Evolutionary conservation across 2,329 filamentous ascomycete genomes (phyloP).

Genomic region (Aspergillus jensenii): DNA sequence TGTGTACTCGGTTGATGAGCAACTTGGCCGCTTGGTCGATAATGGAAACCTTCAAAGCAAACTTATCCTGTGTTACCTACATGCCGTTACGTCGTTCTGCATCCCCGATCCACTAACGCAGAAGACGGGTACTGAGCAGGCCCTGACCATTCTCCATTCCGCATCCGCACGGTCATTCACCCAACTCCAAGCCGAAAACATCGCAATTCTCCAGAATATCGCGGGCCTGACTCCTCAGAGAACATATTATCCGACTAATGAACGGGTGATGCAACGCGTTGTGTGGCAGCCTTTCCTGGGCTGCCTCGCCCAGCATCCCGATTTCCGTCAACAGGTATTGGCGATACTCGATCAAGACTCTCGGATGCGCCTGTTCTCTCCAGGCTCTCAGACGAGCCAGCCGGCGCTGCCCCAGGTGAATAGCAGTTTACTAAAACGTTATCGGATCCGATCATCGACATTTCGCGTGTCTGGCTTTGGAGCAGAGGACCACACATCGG

Average conservation of each 20-base stretch:
- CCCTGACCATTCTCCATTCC: constrained; percentile 35
- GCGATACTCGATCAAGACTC: constrained; percentile 38
- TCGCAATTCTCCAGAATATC: constrained; percentile 39
- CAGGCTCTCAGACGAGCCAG: constrained; percentile 6
- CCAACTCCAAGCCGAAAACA: constrained; percentile 36
- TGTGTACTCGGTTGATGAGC: constrained; percentile 50
- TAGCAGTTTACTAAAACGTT: constrained; percentile 23
- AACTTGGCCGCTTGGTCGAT: constrained; percentile 52
- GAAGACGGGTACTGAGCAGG: constrained; percentile 31
- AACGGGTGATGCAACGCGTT: constrained; percentile 49
- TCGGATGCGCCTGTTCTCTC: constrained; percentile 30
- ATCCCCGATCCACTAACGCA: constrained; percentile 36
- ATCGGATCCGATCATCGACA: constrained; percentile 30
- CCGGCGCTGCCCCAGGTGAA: constrained; percentile 6
- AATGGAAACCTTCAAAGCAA: constrained; percentile 54
- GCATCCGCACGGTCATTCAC: constrained; percentile 52
- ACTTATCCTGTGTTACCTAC: constrained; percentile 45
- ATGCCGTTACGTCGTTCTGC: constrained; percentile 38
- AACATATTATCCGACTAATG: constrained; percentile 41
- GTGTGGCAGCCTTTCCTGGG: constrained; percentile 43
- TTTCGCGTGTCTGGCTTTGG: constrained; percentile 39
- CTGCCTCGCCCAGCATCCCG: constrained; percentile 47
- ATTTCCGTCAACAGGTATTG: constrained; percentile 39
- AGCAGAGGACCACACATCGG: constrained; percentile 34
- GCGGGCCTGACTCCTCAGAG: constrained; percentile 45